Conservation (phyloP, 106 monocot species). For the Cymbidium sinense region DNA sequence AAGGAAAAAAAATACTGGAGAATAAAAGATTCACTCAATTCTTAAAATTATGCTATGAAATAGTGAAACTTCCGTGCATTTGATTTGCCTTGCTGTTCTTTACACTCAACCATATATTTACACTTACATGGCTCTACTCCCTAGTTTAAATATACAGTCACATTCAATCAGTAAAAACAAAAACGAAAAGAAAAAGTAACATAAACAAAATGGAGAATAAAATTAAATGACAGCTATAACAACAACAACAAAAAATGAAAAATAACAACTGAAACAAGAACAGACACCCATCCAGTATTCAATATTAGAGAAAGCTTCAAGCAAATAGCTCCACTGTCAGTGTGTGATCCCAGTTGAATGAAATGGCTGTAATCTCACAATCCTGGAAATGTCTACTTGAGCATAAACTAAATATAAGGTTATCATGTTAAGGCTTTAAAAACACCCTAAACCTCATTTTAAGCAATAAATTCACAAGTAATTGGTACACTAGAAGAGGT, state of each 20-base stretch:
- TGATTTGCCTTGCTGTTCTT: neutral
- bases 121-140: neutral
- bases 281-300: neutral
- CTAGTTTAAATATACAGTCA: neutral
- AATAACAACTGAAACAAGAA: neutral
- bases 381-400: neutral
- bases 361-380: neutral
- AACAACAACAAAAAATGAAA: neutral
- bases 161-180: neutral
- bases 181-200: neutral
- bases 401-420: neutral
- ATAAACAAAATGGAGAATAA: neutral
- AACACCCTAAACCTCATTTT: neutral
- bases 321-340: neutral
- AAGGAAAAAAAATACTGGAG: no score
- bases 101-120: neutral
- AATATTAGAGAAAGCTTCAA: conserved; percentile 1
- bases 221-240: neutral
- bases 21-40: neutral
- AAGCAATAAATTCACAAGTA: neutral
- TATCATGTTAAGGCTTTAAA: neutral
- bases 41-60: neutral
- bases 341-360: neutral
- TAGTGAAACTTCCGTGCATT: neutral
- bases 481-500: neutral